A percentile compares a stretch with the other conserved stretches of the same genome.
phyloP scores from a whole-genome alignment of 2,329 filamentous ascomycete species.

The Fusarium transvaalense region DNA sequence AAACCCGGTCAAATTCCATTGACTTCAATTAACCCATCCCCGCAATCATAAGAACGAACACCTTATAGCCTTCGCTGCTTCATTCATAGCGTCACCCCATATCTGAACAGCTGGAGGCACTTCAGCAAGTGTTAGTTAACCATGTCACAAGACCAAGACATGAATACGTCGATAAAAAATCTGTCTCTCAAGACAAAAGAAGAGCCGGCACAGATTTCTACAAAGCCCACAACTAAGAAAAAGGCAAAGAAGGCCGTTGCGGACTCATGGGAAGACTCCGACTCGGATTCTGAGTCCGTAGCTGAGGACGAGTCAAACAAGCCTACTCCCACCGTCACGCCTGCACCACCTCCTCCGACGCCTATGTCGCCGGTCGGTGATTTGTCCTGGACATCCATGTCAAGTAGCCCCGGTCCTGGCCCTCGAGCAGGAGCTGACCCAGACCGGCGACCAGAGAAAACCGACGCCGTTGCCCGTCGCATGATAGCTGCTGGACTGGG shows the following conservation, averaged over 20 bases:
- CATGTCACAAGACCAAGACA: conserved; percentile 47
- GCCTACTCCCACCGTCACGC: conserved; percentile 55
- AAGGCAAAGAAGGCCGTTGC: conserved; percentile 50
- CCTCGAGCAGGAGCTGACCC: conserved; percentile 22
- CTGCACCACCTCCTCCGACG: conserved; percentile 73
- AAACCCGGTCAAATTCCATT: not conserved
- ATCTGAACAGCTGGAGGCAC: not conserved
- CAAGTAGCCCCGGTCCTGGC: conserved; percentile 30
- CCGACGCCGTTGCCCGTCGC: conserved; percentile 87
- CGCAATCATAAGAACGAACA: not conserved
- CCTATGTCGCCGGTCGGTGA: conserved; percentile 66
- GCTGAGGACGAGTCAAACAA: conserved; percentile 50
- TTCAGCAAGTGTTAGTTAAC: not conserved
- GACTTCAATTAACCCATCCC: not conserved
- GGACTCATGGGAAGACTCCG: conserved; percentile 71
- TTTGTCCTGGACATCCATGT: conserved; percentile 36
- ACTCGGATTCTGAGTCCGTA: conserved; percentile 58
- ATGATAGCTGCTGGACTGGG: conserved; percentile 92
- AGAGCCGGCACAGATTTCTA: conserved; percentile 21
- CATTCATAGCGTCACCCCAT: no score
- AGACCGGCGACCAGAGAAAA: conserved; percentile 81
- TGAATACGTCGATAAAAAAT: conserved; percentile 50
- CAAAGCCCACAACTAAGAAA: conserved; percentile 49
- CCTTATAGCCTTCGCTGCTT: not conserved
- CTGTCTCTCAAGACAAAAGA: conserved; percentile 49